A percentile compares a stretch with the other conserved stretches of the same genome.
Evolutionary conservation across 169 alveolate species (phyloP).

Genomic region (Plasmodium vivax): DNA sequence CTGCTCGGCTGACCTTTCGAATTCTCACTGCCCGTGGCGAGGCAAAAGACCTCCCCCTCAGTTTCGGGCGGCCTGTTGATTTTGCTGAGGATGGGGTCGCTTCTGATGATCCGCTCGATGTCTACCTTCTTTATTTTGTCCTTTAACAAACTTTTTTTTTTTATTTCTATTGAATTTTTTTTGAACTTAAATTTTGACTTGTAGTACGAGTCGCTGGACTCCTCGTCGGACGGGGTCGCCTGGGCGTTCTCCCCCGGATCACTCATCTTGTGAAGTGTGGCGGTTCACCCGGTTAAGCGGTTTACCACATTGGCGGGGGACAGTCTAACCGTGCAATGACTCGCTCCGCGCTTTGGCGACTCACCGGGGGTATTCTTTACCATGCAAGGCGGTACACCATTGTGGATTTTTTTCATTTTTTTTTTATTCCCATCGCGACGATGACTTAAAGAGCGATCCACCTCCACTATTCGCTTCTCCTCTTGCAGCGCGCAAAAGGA

Average conservation of each 20-base stretch:
- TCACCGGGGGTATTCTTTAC: background rate
- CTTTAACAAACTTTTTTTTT: constrained; percentile 39
- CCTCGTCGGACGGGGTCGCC: constrained; percentile 6
- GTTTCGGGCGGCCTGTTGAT: background rate
- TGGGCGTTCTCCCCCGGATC: background rate
- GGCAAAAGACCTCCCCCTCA: constrained; percentile 13
- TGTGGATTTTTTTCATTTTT: background rate
- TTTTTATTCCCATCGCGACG: background rate
- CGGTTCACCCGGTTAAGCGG: background rate
- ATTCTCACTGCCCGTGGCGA: background rate
- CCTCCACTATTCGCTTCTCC: background rate
- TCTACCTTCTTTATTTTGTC: constrained; percentile 21
- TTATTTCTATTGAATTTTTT: constrained; percentile 39
- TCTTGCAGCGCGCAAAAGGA: background rate
- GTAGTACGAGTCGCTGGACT: constrained; percentile 47
- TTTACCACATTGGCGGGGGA: background rate
- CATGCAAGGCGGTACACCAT: background rate
- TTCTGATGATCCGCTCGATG: constrained; percentile 1
- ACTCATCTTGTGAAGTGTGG: background rate
- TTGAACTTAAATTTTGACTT: constrained; percentile 35
- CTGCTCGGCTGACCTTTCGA: background rate
- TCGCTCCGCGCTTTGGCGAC: background rate
- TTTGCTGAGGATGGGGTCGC: background rate
- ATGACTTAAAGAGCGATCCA: background rate
- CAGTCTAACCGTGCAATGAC: background rate